Evolutionary conservation across 1,139 yeast genomes (phyloP).

Genomic region (Yamadazyma diospyri): DNA sequence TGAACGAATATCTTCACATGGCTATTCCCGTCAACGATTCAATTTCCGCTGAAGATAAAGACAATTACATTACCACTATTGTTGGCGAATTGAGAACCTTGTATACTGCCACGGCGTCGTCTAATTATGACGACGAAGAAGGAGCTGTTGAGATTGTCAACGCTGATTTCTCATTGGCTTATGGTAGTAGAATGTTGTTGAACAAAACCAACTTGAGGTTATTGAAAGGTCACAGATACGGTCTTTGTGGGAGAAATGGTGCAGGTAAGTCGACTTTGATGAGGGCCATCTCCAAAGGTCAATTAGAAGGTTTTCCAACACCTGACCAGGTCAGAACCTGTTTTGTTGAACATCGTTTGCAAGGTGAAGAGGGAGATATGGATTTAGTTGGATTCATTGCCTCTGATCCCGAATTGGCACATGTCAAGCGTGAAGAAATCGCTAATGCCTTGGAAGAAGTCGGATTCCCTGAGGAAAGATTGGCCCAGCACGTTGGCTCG

Average conservation of each 20-base stretch:
- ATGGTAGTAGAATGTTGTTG: conserved; percentile 94
- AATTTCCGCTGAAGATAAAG: conserved; percentile 34
- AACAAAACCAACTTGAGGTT: conserved; percentile 87
- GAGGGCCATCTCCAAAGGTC: conserved; percentile 97
- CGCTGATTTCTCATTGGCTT: conserved; percentile 92
- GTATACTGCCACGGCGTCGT: conserved; percentile 62
- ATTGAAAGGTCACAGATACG: conserved; percentile 93
- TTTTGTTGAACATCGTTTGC: conserved; percentile 95
- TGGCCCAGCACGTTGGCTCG: conserved; percentile 87
- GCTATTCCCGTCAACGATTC: conserved; percentile 31
- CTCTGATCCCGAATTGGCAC: conserved; percentile 76
- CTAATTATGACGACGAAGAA: conserved; percentile 58
- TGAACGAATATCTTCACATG: conserved; percentile 53
- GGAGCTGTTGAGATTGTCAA: conserved; percentile 78
- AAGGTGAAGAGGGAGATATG: conserved; percentile 91
- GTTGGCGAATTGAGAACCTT: conserved; percentile 57
- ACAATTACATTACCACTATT: conserved; percentile 43
- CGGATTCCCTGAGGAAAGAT: conserved; percentile 89
- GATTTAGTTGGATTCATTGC: conserved; percentile 86
- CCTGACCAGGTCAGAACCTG: conserved; percentile 86
- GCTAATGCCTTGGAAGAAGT: conserved; percentile 73
- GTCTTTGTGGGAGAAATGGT: conserved; percentile 98
- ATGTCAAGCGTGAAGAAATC: conserved; percentile 65
- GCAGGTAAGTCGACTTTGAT: conserved; percentile 97
- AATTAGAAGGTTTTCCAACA: conserved; percentile 96